These are phyloP conservation scores for Neofusicoccum laricinum DNA, from an alignment of 2,329 filamentous ascomycete genomes.

Conservation along the genomic window DNA sequence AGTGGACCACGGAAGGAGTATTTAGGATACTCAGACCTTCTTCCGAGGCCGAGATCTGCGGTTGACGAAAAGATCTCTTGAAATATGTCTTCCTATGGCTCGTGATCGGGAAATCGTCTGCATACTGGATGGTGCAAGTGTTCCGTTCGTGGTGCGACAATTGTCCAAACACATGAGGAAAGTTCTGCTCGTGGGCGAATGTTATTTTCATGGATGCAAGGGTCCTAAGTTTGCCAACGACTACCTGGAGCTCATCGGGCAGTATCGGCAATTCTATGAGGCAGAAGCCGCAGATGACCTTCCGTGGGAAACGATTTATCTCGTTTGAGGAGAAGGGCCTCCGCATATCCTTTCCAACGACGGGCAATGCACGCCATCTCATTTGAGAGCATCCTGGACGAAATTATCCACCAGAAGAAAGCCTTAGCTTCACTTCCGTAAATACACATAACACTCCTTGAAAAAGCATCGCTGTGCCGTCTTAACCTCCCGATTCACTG, in stretches of 20 bases:
- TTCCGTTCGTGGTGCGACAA: neutral
- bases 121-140: neutral
- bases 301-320: neutral
- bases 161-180: neutral
- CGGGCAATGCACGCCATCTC: too few species aligned
- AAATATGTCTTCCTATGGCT: too few species aligned
- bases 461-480: too few species aligned
- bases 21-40: neutral
- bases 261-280: neutral
- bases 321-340: neutral
- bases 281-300: neutral
- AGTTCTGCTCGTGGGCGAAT: neutral
- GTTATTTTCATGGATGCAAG: neutral
- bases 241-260: neutral
- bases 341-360: too few species aligned
- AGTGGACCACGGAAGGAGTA: neutral
- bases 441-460: too few species aligned
- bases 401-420: too few species aligned
- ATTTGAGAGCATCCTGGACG: too few species aligned
- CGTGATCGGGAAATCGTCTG: neutral
- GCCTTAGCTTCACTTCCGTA: too few species aligned
- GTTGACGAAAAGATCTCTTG: too few species aligned
- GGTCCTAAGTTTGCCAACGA: neutral
- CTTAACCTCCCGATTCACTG: too few species aligned
- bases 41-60: too few species aligned